Evolutionary conservation across 495 filamentous ascomycete genomes (phyloP).

Genomic region (Rostrohypoxylon terebratum): DNA sequence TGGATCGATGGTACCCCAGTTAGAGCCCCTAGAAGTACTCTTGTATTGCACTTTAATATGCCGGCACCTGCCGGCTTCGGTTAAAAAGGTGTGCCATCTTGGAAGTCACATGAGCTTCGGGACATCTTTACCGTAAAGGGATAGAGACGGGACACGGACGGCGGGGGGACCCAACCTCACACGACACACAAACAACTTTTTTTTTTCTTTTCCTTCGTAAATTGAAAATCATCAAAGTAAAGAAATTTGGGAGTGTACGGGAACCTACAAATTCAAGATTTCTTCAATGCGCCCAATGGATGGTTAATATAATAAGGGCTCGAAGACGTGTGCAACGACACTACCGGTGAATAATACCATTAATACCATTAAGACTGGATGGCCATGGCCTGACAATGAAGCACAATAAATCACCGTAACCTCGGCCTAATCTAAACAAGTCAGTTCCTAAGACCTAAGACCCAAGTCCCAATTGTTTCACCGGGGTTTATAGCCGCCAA

Average conservation of each 20-base stretch:
- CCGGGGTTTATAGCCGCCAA: slow-evolving; percentile 33
- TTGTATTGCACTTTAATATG: slow-evolving; percentile 23
- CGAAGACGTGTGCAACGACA: slow-evolving; percentile 23
- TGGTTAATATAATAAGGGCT: slow-evolving; percentile 25
- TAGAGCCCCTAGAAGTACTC: slow-evolving; percentile 1
- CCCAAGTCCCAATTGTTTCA: slow-evolving; percentile 1
- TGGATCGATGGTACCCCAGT: too few relatives aligned
- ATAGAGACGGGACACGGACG: slow-evolving; percentile 25
- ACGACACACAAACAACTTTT: slow-evolving; percentile 20
- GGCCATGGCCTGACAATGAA: not conserved
- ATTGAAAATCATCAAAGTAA: not conserved
- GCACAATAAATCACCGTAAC: not conserved
- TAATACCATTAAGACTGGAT: too few relatives aligned
- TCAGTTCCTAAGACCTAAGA: too few relatives aligned
- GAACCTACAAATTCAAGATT: slow-evolving; percentile 5
- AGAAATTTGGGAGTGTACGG: not conserved
- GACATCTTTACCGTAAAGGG: slow-evolving; percentile 45
- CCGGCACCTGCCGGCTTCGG: slow-evolving; percentile 42
- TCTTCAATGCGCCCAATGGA: slow-evolving; percentile 27
- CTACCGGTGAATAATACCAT: not conserved
- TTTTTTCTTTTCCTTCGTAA: slow-evolving; percentile 3
- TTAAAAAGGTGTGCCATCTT: slow-evolving; percentile 22
- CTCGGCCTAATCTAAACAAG: slow-evolving; percentile 7
- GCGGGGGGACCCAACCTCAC: slow-evolving; percentile 27
- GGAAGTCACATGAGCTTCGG: slow-evolving; percentile 40